Base-by-base conservation (phyloP, 768 basidiomycete genomes). In the Lactifluus piperatus region DNA sequence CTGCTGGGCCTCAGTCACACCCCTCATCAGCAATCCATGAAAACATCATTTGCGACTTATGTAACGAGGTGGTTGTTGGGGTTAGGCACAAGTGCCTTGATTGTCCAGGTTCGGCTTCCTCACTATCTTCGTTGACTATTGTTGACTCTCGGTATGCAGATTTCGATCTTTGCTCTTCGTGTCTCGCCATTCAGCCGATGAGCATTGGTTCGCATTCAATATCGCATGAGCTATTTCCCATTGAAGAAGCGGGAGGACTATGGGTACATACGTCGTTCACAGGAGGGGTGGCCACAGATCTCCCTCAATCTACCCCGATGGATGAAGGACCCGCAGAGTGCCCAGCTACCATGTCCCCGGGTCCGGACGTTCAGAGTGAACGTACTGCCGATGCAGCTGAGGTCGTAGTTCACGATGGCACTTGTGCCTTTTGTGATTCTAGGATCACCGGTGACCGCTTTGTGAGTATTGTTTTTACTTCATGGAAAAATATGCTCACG, bases 51-150 rank as follows among this genome's bases (percentile, higher is more conserved):
- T 94, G 91, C 69, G 86, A 93, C 69, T 65, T 64, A 16, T 94
- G 91, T 70, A 63, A 76, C 5, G 64, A 71, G 22, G 77, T 71
- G 4, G 76, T 92, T 39, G 72, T 78, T 56, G 91, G 90, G 11
- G 68, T 82, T 55, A 77, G 91, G 45, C 84, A 89, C 70, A 93
- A 92, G 70, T 93, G 91, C 66, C 71, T 89, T 22, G 85, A 89
- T 64, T 92, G 90, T 69, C 75, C 77, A 49, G 77, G 86, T 88
- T 68, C 53, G 77, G 4, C 44, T 30, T 41, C n/a, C 22, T 20
- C 62, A 7, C 37, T 13, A 4, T 16, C 24, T 43, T 57, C 32
- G 6, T 20, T 44, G 50, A 58, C 53, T 30, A 44, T 45, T 5
- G 54, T 27, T 29, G 26, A 56, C 18, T 24, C 6, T 47, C 26